These are phyloP conservation scores for Termitomyces sp. DNA, from an alignment of 768 basidiomycete species.

Conservation along the genomic window DNA sequence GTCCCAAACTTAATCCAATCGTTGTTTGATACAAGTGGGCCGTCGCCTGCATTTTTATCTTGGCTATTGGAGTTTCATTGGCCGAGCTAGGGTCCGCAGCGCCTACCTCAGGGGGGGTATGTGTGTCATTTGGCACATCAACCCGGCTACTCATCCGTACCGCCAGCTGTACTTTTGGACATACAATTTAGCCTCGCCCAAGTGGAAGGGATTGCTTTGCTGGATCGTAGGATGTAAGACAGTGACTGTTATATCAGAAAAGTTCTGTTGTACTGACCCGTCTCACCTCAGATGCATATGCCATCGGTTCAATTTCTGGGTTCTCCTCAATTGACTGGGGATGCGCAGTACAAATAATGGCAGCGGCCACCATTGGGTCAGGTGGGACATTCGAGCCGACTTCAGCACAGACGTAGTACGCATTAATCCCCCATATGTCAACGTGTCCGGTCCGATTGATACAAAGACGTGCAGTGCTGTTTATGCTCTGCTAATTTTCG, in stretches of 20 bases:
- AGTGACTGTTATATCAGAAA: constrained; percentile 20
- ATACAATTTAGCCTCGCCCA: constrained; percentile 52
- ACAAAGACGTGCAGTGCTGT: constrained; percentile 49
- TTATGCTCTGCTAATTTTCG: constrained; percentile 60
- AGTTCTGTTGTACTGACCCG: neutral
- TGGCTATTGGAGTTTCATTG: constrained; percentile 65
- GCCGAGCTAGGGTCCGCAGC: constrained; percentile 70
- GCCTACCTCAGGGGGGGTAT: constrained; percentile 71
- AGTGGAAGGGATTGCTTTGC: constrained; percentile 57
- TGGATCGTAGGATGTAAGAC: constrained; percentile 67
- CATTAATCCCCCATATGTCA: neutral
- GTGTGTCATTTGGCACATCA: neutral
- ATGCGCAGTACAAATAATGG: constrained; percentile 57
- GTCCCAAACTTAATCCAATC: neutral
- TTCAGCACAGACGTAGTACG: constrained; percentile 32
- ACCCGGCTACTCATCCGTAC: neutral
- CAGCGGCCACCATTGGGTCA: constrained; percentile 43
- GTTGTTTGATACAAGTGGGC: constrained; percentile 49
- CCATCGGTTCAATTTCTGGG: constrained; percentile 40
- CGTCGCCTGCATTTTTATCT: constrained; percentile 60
- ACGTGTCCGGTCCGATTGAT: neutral
- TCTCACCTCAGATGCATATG: constrained; percentile 42
- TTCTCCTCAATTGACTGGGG: constrained; percentile 63
- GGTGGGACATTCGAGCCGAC: constrained; percentile 29
- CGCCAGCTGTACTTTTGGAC: constrained; percentile 71